phyloP scores from a whole-genome alignment of 2,329 filamentous ascomycete genomes.

The Fusarium tanahbumbuense region DNA sequence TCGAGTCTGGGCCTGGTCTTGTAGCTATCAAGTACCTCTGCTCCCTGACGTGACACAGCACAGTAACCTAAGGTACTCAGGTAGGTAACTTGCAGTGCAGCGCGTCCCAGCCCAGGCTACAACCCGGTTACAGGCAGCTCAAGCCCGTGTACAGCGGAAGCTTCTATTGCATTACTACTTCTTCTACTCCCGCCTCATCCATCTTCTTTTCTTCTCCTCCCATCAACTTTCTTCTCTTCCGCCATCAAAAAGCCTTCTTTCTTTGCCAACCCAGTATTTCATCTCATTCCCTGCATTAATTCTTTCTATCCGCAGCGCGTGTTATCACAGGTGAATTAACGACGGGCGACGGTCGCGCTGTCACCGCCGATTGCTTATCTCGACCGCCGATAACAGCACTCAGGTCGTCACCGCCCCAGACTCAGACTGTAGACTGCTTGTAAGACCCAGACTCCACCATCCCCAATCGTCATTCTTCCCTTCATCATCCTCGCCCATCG shows the following conservation, averaged over 20 bases:
- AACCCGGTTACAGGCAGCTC: constrained; percentile 23
- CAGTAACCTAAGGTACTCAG: constrained; percentile 4
- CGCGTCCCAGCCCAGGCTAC: not conserved
- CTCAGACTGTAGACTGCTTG: constrained; percentile 20
- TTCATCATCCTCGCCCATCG: constrained; percentile 36
- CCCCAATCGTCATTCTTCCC: constrained; percentile 34
- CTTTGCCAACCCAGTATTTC: not conserved
- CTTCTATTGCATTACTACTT: constrained; percentile 37
- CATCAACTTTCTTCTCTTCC: constrained; percentile 33
- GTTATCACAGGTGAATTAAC: constrained; percentile 1
- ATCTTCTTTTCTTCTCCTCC: constrained; percentile 24
- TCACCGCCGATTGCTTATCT: constrained; percentile 46
- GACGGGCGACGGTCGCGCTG: constrained; percentile 42
- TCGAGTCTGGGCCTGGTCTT: not conserved
- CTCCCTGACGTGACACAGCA: constrained; percentile 8
- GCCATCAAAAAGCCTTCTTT: constrained; percentile 7
- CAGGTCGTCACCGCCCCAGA: constrained; percentile 44
- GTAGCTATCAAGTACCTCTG: constrained; percentile 19
- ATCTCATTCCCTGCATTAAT: constrained; percentile 3
- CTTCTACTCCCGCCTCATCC: constrained; percentile 31
- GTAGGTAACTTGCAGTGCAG: constrained; percentile 24
- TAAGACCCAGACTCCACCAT: constrained; percentile 46
- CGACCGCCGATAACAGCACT: constrained; percentile 40
- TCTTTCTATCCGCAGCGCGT: not conserved
- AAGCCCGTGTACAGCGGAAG: constrained; percentile 28